These are phyloP conservation scores for Verbena officinalis DNA, from an alignment of 257 asterid genomes.

Conservation along the genomic window DNA sequence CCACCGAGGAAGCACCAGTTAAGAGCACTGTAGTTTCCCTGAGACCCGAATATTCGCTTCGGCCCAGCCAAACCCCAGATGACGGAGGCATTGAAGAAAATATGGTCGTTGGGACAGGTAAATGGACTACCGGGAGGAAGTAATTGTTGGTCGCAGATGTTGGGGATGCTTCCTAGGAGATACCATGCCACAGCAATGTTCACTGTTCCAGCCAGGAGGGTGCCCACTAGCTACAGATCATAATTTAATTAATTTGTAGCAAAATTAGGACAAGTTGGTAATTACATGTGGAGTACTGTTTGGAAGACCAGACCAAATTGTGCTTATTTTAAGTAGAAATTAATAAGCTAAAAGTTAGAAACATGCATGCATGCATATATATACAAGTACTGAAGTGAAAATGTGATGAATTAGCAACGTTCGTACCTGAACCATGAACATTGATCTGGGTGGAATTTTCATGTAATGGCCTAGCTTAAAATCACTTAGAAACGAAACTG, in stretches of 20 bases:
- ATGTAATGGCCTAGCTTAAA: slow-evolving; percentile 87
- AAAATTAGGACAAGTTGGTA: no score
- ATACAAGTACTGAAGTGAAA: no score
- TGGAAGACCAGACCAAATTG: no score
- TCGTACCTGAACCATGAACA: slow-evolving; percentile 81
- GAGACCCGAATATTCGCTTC: slow-evolving; percentile 53
- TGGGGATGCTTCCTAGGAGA: slow-evolving; percentile 42
- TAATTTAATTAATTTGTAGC: background rate
- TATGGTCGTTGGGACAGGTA: slow-evolving; percentile 64
- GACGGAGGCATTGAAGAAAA: slow-evolving; percentile 75
- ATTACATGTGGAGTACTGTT: no score
- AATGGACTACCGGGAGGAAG: slow-evolving; percentile 74
- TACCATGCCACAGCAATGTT: slow-evolving; percentile 69
- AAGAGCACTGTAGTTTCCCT: slow-evolving; percentile 54
- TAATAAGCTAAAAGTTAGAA: no score
- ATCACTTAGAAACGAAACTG: slow-evolving; percentile 69
- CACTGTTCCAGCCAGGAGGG: slow-evolving; percentile 63
- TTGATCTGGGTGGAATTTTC: slow-evolving; percentile 82
- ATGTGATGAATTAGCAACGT: no score
- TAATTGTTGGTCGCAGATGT: slow-evolving; percentile 54
- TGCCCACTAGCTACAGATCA: slow-evolving; percentile 50
- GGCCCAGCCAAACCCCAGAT: slow-evolving; percentile 88
- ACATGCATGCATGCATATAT: no score
- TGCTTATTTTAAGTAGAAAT: no score
- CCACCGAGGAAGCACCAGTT: slow-evolving; percentile 75